These are phyloP conservation scores for Agrocybe chaxingu DNA, from an alignment of 768 basidiomycete genomes.

Conservation along the genomic window DNA sequence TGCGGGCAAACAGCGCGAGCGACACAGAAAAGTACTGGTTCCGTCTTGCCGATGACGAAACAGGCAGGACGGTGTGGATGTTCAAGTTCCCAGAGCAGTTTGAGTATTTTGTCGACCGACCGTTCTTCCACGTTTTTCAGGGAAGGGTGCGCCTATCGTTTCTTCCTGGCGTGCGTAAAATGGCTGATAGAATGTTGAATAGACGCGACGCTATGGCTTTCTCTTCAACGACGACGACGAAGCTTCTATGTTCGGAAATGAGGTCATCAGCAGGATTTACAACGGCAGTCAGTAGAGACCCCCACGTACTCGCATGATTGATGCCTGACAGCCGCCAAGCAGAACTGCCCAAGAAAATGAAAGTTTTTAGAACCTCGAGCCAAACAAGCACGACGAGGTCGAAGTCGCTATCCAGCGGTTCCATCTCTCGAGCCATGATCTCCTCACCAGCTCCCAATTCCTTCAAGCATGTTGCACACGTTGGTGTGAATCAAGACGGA, in stretches of 20 bases:
- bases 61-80: slow-evolving; percentile 63
- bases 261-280: slow-evolving; percentile 30
- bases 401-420: slow-evolving; percentile 15
- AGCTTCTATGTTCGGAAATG: slow-evolving; percentile 36
- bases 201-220: slow-evolving; percentile 54
- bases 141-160: slow-evolving; percentile 63
- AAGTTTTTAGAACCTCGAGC: slow-evolving; percentile 12
- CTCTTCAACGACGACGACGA: slow-evolving; percentile 50
- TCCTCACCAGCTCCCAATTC: slow-evolving; percentile 57
- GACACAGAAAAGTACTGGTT: slow-evolving; percentile 52
- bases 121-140: slow-evolving; percentile 90
- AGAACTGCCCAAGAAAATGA: slow-evolving; percentile 22
- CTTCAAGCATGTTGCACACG: slow-evolving; percentile 65
- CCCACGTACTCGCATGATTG: slow-evolving; percentile 2
- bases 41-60: slow-evolving; percentile 54
- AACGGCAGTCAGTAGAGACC: slow-evolving; percentile 21
- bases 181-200: slow-evolving; percentile 39
- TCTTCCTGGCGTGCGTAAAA: not conserved
- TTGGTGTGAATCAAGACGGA: slow-evolving; percentile 51
- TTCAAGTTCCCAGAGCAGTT: slow-evolving; percentile 59
- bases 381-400: slow-evolving; percentile 34
- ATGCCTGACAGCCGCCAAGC: slow-evolving; percentile 9
- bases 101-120: slow-evolving; percentile 78
- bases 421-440: slow-evolving; percentile 43
- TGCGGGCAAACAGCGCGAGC: slow-evolving; percentile 16